Evolutionary conservation across 179 eudicot genomes (phyloP).

Genomic region (Beta corolliflora): DNA sequence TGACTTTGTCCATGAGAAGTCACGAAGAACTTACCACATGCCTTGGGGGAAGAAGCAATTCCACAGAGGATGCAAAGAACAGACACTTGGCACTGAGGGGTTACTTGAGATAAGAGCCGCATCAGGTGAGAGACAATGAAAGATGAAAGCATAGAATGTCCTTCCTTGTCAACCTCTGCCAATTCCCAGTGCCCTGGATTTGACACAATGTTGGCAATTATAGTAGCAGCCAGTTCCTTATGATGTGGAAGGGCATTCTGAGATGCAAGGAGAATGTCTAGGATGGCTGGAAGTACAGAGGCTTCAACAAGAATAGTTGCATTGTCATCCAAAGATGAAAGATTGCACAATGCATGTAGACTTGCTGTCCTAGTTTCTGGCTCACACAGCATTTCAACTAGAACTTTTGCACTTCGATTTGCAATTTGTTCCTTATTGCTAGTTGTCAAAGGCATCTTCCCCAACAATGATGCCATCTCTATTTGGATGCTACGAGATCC

Average conservation of each 20-base stretch:
- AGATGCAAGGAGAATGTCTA: conserved; percentile 45
- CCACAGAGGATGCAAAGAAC: conserved; percentile 59
- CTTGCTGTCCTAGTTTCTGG: conserved; percentile 50
- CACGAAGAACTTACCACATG: conserved; percentile 47
- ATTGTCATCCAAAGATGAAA: conserved; percentile 64
- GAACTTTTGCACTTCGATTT: conserved; percentile 48
- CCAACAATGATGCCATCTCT: conserved; percentile 59
- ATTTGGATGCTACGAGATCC: conserved; percentile 48
- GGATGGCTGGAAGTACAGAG: conserved; percentile 54
- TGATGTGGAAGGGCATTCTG: conserved; percentile 37
- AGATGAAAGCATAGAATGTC: conserved; percentile 52
- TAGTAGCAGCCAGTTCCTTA: conserved; percentile 52
- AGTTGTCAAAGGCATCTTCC: conserved; percentile 64
- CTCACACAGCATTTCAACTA: conserved; percentile 51
- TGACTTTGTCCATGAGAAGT: conserved; percentile 7
- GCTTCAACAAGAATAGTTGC: conserved; percentile 62
- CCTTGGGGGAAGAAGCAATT: conserved; percentile 64
- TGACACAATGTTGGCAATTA: conserved; percentile 57
- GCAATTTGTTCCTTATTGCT: conserved; percentile 60
- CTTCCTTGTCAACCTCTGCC: conserved; percentile 50
- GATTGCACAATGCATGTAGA: conserved; percentile 54
- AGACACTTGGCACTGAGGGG: conserved; percentile 51
- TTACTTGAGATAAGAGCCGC: conserved; percentile 42
- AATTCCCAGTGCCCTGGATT: conserved; percentile 74
- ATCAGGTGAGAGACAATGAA: conserved; percentile 42